Conservation (phyloP, 2,329 filamentous ascomycete genomes). For the Coleophoma crateriformis region DNA sequence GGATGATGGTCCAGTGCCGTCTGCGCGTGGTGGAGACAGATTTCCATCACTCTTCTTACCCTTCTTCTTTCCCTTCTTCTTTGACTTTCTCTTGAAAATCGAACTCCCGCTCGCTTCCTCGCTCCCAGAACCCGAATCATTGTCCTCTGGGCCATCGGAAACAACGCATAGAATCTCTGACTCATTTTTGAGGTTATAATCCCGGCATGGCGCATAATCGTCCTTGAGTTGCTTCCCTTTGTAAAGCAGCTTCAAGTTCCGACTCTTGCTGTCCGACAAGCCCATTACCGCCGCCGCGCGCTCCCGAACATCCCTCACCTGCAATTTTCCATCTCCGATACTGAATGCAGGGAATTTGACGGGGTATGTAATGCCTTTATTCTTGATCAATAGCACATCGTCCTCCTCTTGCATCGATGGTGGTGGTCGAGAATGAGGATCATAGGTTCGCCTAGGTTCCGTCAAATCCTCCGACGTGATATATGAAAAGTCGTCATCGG, state of each 20-base stretch:
- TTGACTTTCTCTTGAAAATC: constrained; percentile 26
- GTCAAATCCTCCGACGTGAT: constrained; percentile 73
- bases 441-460: constrained; percentile 35
- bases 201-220: constrained; percentile 47
- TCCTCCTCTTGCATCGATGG: constrained; percentile 46
- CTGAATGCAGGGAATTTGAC: constrained; percentile 70
- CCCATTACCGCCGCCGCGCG: constrained; percentile 64
- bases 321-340: constrained; percentile 68
- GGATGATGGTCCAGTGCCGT: constrained; percentile 30
- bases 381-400: constrained; percentile 66
- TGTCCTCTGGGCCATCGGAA: constrained; percentile 42
- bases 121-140: constrained; percentile 36
- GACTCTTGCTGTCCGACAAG: constrained; percentile 42
- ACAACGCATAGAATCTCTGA: constrained; percentile 56
- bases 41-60: constrained; percentile 24
- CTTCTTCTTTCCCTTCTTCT: constrained; percentile 39
- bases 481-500: constrained; percentile 74
- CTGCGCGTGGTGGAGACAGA: constrained; percentile 11
- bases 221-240: constrained; percentile 69
- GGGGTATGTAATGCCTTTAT: constrained; percentile 59
- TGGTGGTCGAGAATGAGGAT: constrained; percentile 32
- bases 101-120: constrained; percentile 30
- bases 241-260: constrained; percentile 63
- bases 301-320: constrained; percentile 59
- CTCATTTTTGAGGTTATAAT: constrained; percentile 57